Evolutionary conservation across 768 basidiomycete genomes (phyloP).

Genomic region (Filobasidium wieringae): DNA sequence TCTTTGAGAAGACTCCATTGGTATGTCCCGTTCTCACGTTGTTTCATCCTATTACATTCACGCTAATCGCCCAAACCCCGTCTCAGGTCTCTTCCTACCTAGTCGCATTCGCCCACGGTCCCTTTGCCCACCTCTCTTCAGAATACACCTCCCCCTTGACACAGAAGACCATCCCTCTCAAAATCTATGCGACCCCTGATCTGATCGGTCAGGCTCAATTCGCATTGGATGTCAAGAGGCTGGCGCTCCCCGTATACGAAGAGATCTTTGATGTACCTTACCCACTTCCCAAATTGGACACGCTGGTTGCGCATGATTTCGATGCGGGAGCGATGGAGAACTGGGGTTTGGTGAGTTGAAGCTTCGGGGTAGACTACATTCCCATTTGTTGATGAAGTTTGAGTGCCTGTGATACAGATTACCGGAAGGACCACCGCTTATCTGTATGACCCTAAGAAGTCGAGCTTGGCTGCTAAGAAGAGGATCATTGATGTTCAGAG

Average conservation of each 20-base stretch:
- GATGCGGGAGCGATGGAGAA: slow-evolving; percentile 85
- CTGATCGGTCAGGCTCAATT: slow-evolving; percentile 70
- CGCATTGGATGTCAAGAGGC: slow-evolving; percentile 71
- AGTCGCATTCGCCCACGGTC: slow-evolving; percentile 65
- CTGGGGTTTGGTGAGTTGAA: slow-evolving; percentile 46
- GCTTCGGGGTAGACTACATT: not conserved
- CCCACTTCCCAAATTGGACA: slow-evolving; percentile 88
- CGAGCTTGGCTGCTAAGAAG: slow-evolving; percentile 63
- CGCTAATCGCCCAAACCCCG: no score
- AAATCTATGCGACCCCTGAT: slow-evolving; percentile 74
- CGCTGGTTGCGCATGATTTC: slow-evolving; percentile 75
- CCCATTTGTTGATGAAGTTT: not conserved
- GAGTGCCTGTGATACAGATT: slow-evolving; percentile 58
- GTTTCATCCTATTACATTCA: slow-evolving; percentile 19
- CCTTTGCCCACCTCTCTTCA: slow-evolving; percentile 57
- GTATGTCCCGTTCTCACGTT: slow-evolving; percentile 36
- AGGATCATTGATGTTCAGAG: slow-evolving; percentile 63
- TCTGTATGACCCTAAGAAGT: slow-evolving; percentile 63
- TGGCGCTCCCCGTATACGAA: slow-evolving; percentile 79
- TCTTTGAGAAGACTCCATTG: slow-evolving; percentile 66
- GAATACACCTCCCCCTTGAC: slow-evolving; percentile 68
- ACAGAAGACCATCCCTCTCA: slow-evolving; percentile 65
- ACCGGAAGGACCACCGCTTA: slow-evolving; percentile 75
- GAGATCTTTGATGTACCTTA: slow-evolving; percentile 82
- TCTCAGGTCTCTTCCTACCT: slow-evolving; percentile 89